Conservation (phyloP, 495 filamentous ascomycete genomes). For the Bombardia bombarda region DNA sequence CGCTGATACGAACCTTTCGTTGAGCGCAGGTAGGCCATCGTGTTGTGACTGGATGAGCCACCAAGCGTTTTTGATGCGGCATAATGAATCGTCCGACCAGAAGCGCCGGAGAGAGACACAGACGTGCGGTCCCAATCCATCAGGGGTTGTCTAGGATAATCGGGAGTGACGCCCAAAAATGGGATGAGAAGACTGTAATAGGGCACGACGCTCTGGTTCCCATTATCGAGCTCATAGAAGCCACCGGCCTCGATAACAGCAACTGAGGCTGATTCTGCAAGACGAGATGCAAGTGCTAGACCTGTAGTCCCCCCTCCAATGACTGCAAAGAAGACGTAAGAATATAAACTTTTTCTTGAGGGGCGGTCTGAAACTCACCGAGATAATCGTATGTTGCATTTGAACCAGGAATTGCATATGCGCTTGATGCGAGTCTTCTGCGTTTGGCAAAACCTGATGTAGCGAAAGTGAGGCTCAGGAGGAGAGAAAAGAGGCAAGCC, state of each 20-base stretch:
- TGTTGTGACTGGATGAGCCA: constrained; percentile 41
- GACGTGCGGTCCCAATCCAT: background rate
- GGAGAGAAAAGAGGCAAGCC: background rate
- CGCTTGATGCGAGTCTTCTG: background rate
- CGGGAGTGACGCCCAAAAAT: no score
- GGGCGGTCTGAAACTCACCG: background rate
- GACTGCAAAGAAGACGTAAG: no score
- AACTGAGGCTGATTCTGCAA: constrained; percentile 31
- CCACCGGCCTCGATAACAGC: constrained; percentile 51
- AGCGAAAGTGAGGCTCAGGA: background rate
- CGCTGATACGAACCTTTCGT: constrained; percentile 30
- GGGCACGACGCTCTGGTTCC: constrained; percentile 38
- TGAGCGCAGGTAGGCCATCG: constrained; percentile 41
- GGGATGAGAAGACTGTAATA: no score
- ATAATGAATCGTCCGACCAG: constrained; percentile 26
- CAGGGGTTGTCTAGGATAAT: no score
- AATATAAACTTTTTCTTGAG: no score
- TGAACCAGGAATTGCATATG: background rate
- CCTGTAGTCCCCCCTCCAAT: constrained; percentile 52
- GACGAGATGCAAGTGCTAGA: constrained; percentile 38
- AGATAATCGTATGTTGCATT: background rate
- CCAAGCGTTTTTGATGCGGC: constrained; percentile 36
- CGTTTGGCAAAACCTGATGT: background rate
- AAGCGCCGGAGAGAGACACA: constrained; percentile 22
- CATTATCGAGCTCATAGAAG: constrained; percentile 42